Evolutionary conservation across 2,329 filamentous ascomycete genomes (phyloP).

Genomic region (Tympanopsis confertula): DNA sequence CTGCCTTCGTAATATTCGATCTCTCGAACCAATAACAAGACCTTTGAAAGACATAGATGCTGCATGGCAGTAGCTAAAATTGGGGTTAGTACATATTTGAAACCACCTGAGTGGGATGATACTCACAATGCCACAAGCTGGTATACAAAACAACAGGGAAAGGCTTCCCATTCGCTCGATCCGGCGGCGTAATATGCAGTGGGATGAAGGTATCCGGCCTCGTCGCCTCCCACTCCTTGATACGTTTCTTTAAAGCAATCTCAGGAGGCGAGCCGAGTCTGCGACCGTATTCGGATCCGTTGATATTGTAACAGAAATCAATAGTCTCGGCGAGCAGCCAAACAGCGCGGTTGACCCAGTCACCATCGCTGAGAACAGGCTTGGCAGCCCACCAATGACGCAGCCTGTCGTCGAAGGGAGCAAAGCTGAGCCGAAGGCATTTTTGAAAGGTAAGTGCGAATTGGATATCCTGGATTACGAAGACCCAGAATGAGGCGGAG

Average conservation of each 20-base stretch:
- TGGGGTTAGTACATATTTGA: background rate
- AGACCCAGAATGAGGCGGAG: slow-evolving; percentile 2
- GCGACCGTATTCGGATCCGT: background rate
- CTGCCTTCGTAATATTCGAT: background rate
- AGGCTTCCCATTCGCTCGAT: background rate
- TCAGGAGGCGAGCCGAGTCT: background rate
- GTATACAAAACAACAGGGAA: slow-evolving; percentile 2
- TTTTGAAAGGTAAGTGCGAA: slow-evolving; percentile 2
- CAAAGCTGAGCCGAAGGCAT: background rate
- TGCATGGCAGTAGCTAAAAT: slow-evolving; percentile 1
- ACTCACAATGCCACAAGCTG: slow-evolving; percentile 1
- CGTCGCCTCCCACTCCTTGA: background rate
- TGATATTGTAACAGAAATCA: slow-evolving; percentile 1
- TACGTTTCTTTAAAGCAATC: background rate
- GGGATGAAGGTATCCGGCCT: slow-evolving; percentile 1
- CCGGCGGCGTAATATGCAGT: slow-evolving; percentile 1
- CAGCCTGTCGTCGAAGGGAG: slow-evolving; percentile 2
- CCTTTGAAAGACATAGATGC: slow-evolving; percentile 2
- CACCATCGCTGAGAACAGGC: background rate
- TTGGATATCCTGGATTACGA: slow-evolving; percentile 3
- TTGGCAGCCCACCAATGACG: background rate
- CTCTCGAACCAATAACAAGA: background rate
- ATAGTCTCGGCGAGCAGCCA: slow-evolving; percentile 3
- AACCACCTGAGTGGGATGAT: background rate
- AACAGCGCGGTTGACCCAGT: slow-evolving; percentile 1